Percentiles rank a stretch among this genome's conserved stretches.
These are phyloP conservation scores for Ailanthus altissimus DNA, from an alignment of 345 rosid genomes.

Conservation along the genomic window DNA sequence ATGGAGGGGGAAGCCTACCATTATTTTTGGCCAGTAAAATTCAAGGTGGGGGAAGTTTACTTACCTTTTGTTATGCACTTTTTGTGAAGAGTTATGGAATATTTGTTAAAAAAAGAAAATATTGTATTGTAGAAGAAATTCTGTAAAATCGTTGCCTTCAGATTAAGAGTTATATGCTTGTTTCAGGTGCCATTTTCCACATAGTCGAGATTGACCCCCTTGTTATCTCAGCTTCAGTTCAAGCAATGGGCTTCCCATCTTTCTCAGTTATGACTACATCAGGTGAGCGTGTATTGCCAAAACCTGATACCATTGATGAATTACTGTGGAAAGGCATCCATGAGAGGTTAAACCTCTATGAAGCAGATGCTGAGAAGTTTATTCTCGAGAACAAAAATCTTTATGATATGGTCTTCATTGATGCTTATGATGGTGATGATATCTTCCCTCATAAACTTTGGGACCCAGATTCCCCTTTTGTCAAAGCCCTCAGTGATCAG, in stretches of 20 bases:
- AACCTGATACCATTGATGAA: slow-evolving; percentile 50
- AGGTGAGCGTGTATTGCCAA: slow-evolving; percentile 44
- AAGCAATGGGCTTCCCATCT: slow-evolving; percentile 87
- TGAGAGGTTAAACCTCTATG: slow-evolving; percentile 75
- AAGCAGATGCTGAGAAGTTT: slow-evolving; percentile 79
- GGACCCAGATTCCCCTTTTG: slow-evolving; percentile 69
- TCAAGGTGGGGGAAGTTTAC: slow-evolving; percentile 46
- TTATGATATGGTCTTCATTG: slow-evolving; percentile 78
- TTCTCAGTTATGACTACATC: slow-evolving; percentile 54
- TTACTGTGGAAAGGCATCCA: slow-evolving; percentile 83
- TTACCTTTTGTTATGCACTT: neutral
- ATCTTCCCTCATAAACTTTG: slow-evolving; percentile 81
- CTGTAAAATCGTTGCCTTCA: neutral
- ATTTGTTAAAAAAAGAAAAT: neutral
- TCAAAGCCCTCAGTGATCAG: slow-evolving; percentile 50
- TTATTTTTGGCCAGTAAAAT: slow-evolving; percentile 79
- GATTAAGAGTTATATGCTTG: neutral
- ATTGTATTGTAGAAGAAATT: neutral
- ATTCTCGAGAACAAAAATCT: slow-evolving; percentile 38
- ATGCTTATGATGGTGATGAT: slow-evolving; percentile 94
- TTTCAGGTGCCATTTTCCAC: slow-evolving; percentile 70
- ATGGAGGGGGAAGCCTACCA: slow-evolving; percentile 93
- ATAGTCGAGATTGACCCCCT: slow-evolving; percentile 83
- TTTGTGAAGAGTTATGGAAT: neutral
- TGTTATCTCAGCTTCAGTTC: slow-evolving; percentile 73